Evolutionary conservation across 176 grass and related monocot genomes (phyloP).

Genomic region (Themeda triandra): DNA sequence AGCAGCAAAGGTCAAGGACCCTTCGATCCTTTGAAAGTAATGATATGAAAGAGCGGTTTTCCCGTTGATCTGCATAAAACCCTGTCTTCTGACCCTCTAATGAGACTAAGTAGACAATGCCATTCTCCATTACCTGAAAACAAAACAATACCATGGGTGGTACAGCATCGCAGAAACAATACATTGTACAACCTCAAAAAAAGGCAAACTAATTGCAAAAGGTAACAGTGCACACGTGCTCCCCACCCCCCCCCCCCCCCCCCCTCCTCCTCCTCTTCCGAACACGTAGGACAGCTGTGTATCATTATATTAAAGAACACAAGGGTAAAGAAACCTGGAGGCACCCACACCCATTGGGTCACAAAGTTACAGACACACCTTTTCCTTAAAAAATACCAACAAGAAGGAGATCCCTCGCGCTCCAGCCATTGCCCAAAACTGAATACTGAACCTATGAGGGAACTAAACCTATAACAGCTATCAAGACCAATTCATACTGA

Average conservation of each 20-base stretch:
- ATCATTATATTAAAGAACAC: not conserved
- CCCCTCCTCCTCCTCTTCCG: no score
- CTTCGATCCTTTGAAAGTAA: slow-evolving; percentile 58
- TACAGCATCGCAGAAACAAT: not conserved
- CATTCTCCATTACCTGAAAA: slow-evolving; percentile 82
- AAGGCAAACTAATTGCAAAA: slow-evolving; percentile 16
- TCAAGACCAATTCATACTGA: not conserved
- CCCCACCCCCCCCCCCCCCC: fast-evolving
- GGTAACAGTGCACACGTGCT: not conserved
- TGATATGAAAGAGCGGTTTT: slow-evolving; percentile 77
- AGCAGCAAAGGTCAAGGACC: slow-evolving; percentile 93
- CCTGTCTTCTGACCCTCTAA: slow-evolving; percentile 96
- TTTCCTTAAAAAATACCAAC: not conserved
- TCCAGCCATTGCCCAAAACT: not conserved
- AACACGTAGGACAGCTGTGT: not conserved
- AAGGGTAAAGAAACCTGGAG: not conserved
- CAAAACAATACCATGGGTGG: slow-evolving; percentile 9
- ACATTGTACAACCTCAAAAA: not conserved
- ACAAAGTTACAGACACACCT: not conserved
- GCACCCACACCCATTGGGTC: not conserved
- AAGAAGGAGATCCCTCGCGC: not conserved
- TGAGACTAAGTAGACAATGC: slow-evolving; percentile 68
- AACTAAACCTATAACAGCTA: slow-evolving; percentile 13
- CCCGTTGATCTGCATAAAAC: slow-evolving; percentile 94
- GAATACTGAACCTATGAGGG: not conserved